phyloP scores from a whole-genome alignment of 192 early-diverging fungal species.

The Backusella australiensis region DNA sequence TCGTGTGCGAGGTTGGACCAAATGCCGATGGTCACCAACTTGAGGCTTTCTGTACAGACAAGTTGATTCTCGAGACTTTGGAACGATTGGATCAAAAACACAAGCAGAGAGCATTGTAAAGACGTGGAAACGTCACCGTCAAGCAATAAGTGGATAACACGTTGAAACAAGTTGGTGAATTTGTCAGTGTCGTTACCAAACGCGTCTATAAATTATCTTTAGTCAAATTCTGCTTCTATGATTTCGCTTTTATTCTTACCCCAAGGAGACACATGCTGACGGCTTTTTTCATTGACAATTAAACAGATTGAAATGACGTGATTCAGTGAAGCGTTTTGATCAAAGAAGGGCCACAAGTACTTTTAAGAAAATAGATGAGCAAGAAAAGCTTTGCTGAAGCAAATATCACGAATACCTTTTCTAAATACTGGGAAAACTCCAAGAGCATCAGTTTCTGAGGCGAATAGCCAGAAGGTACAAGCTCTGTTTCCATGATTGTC shows the following conservation, averaged over 20 bases:
- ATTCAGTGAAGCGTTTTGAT: constrained; percentile 38
- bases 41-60: constrained; percentile 79
- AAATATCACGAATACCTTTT: constrained; percentile 48
- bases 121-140: constrained; percentile 32
- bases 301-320: constrained; percentile 78
- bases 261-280: constrained; percentile 64
- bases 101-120: constrained; percentile 51
- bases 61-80: constrained; percentile 74
- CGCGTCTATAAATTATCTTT: constrained; percentile 5
- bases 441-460: constrained; percentile 63
- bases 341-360: constrained; percentile 83
- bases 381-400: neutral
- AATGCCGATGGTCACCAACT: constrained; percentile 68
- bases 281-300: constrained; percentile 90
- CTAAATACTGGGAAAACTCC: constrained; percentile 77
- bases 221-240: neutral
- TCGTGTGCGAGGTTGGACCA: constrained; percentile 69
- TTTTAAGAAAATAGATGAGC: constrained; percentile 21
- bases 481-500: constrained; percentile 59
- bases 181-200: constrained; percentile 41
- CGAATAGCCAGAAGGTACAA: constrained; percentile 49
- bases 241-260: constrained; percentile 32
- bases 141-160: constrained; percentile 45
- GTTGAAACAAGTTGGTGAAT: constrained; percentile 58
- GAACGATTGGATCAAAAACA: constrained; percentile 85